These are phyloP conservation scores for Isabelozyma rhagii DNA, from an alignment of 805 yeast species.

Conservation along the genomic window DNA sequence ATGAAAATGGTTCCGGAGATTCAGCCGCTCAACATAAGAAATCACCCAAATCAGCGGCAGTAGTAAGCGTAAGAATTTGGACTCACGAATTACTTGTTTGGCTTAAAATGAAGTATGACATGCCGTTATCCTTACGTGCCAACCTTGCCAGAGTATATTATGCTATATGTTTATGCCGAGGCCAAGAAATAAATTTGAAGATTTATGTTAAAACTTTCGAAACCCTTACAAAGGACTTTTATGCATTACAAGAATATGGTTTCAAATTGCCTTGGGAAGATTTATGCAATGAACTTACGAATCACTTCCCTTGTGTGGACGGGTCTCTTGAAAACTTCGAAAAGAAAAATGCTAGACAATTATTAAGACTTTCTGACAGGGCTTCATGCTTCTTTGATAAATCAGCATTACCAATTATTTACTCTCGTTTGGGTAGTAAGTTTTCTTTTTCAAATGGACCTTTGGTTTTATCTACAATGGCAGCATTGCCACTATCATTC, in stretches of 20 bases:
- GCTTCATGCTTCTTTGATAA: slow-evolving; percentile 55
- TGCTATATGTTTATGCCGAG: slow-evolving; percentile 66
- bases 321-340: slow-evolving; percentile 49
- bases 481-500: slow-evolving; percentile 50
- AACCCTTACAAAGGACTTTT: slow-evolving; percentile 49
- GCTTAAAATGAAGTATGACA: slow-evolving; percentile 70
- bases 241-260: slow-evolving; percentile 36
- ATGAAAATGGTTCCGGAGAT: slow-evolving; percentile 29
- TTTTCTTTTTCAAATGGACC: slow-evolving; percentile 54
- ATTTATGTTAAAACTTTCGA: slow-evolving; percentile 63
- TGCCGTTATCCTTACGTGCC: slow-evolving; percentile 66
- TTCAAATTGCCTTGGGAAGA: slow-evolving; percentile 52
- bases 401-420: slow-evolving; percentile 46
- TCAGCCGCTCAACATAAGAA: slow-evolving; percentile 54
- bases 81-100: slow-evolving; percentile 80
- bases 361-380: slow-evolving; percentile 50
- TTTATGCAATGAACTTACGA: slow-evolving; percentile 32
- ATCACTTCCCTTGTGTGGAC: slow-evolving; percentile 30
- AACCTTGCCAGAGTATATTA: slow-evolving; percentile 67
- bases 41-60: slow-evolving; percentile 66
- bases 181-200: slow-evolving; percentile 60
- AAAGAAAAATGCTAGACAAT: slow-evolving; percentile 44
- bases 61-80: slow-evolving; percentile 78
- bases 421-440: slow-evolving; percentile 48
- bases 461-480: slow-evolving; percentile 49